Evolutionary conservation across 2,329 filamentous ascomycete species (phyloP), one percentile per base, ranked within the genome.

Genomic region (Mycogone perniciosa): DNA sequence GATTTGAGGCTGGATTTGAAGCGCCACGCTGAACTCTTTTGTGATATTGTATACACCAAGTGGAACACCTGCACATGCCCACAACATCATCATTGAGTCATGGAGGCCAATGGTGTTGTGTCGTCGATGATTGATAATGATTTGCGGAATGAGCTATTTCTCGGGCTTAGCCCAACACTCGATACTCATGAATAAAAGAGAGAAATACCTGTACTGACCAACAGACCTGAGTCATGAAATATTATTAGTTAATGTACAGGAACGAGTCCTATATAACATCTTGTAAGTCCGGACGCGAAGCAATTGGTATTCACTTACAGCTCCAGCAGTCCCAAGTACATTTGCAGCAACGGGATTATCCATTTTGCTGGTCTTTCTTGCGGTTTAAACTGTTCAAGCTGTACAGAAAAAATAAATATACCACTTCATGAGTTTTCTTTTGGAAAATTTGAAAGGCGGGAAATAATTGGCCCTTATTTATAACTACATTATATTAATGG

Each of bases 41-140:
- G 70, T 68, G 34, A 73, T 70, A 52, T 74, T 74, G 57, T 73
- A 74, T 5, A 72, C 71, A 2, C 84, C 85, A 0, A 88, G 70
- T 0, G 84, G 84, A 0, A 87, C 79, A 0, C 84, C 84, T 1
- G 84, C 84, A 68, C 75, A 79, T 0, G 82, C 81, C 76, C 84
- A 88, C 2, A 86, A 72, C 62, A 88, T 76, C 83, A 88, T 87
- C 84, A 88, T 86, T 0, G 80, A 80, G 0, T 80, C 76, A 45
- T 86, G 83, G 0, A 88, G 71, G 0, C 84, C 84, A 1, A 72
- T 77, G 1, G 83, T 82, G 69, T 85, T 75, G 62, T 86, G 82
- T 1, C 84, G 73, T 4, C 78, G 75, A 59, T 84, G 81, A 59
- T 88, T 88, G 59, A 86, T 77, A 33, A 83, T 64, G 44, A 88